Base-by-base conservation (phyloP, 345 rosid genomes). In the Gossypium thurberi region DNA sequence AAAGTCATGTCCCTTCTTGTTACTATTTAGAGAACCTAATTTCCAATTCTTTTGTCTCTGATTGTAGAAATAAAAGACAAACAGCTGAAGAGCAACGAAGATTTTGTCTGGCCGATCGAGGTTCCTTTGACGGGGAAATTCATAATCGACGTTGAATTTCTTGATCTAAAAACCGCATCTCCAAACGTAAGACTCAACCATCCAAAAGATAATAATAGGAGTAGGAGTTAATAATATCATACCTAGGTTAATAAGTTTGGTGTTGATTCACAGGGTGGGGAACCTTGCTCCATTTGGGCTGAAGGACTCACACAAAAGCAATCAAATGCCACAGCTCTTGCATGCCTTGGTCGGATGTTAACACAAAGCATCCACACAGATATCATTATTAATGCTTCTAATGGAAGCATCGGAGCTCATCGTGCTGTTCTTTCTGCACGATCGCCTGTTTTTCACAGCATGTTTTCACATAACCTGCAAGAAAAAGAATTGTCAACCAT, bases 101-200 rank as follows among this genome's bases (percentile, higher is more conserved):
- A 88, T 77, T 94, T 92, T 74, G 81, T 92, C 62, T 94, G 99
- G 99, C 82, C 82, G 0, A 78, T 92, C 71, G 98, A 94, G 56
- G 86, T 87, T 70, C 98, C 98, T 6, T 82, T 90, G 44, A 86
- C 90, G 0, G 99, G 98, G 21, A 92, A 87, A 85, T 77, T 94
- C 84, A 90, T 90, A 77, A 89, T 92, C 14, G 99, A 94, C 69
- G 89, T 94, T 6, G 99, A 94, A 73, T 94, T 94, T 69, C 89
- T 92, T 42, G 96, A 94, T 74, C 82, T 94, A 51, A 94, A 94
- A 80, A 82, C 84, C 69, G 79, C 88, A 71, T 84, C 96, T 75
- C 87, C 86, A 62, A 82, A 82, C 69, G 97, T 94, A 81, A 75
- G 93, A 59, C 23, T 75, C 76, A 51, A 58, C 48, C 42, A 10